phyloP scores from a whole-genome alignment of 2,329 filamentous ascomycete genomes.

The Hypomyces rosellus region DNA sequence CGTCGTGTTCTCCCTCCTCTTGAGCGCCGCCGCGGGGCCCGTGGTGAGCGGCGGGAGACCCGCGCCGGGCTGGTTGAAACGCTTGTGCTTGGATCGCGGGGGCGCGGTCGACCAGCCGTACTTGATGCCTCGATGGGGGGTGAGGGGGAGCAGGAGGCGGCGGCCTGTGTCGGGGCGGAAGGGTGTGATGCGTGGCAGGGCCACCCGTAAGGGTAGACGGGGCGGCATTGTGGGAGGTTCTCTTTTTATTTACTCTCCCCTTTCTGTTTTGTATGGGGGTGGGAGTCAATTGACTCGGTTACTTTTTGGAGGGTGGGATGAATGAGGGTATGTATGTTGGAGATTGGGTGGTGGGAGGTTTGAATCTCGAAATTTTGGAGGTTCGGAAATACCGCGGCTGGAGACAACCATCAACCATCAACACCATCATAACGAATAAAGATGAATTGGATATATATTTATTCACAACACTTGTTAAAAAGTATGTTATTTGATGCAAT shows the following conservation, averaged over 20 bases:
- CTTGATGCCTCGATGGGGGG: constrained; percentile 44
- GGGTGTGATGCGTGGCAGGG: constrained; percentile 32
- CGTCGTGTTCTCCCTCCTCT: constrained; percentile 51
- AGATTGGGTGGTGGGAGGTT: background rate
- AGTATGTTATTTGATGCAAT: background rate
- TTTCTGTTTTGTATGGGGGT: background rate
- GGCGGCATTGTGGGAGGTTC: no score
- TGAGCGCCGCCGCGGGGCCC: constrained; percentile 55
- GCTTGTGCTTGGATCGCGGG: constrained; percentile 45
- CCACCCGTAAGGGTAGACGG: constrained; percentile 39
- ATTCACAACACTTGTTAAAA: background rate
- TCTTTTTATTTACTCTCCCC: no score
- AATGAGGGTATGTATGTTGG: background rate
- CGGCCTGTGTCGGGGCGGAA: constrained; percentile 22
- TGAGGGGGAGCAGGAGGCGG: constrained; percentile 40
- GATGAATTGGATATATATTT: background rate
- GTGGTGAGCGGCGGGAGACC: constrained; percentile 51
- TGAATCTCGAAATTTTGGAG: constrained; percentile 15
- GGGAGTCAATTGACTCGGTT: no score
- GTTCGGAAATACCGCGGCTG: constrained; percentile 15
- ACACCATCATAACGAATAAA: no score
- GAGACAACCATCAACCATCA: background rate
- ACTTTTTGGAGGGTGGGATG: background rate
- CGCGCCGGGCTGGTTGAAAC: constrained; percentile 56
- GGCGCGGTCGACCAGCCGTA: constrained; percentile 57